Evolutionary conservation across 768 basidiomycete species (phyloP).

Genomic region (Lepiota brunneoincarnata): DNA sequence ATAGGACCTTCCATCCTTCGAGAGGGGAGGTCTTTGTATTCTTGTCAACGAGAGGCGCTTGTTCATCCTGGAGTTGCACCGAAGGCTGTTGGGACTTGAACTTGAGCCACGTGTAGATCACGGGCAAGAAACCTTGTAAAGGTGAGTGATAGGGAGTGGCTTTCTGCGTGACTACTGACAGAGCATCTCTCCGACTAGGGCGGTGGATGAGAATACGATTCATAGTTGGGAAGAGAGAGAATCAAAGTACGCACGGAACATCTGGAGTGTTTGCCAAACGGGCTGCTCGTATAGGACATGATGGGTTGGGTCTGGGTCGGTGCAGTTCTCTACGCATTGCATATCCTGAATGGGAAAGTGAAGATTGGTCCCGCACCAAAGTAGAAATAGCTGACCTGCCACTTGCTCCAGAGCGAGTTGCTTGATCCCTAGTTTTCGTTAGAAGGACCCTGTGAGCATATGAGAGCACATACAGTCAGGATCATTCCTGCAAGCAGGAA

Average conservation of each 20-base stretch:
- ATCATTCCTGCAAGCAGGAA: slow-evolving; percentile 92
- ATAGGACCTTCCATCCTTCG: slow-evolving; percentile 65
- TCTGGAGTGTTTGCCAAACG: slow-evolving; percentile 89
- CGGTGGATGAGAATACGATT: slow-evolving; percentile 29
- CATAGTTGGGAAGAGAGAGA: slow-evolving; percentile 18
- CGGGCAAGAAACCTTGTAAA: slow-evolving; percentile 75
- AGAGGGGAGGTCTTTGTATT: slow-evolving; percentile 38
- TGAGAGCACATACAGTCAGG: slow-evolving; percentile 56
- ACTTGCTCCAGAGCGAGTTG: slow-evolving; percentile 82
- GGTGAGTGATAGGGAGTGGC: slow-evolving; percentile 12
- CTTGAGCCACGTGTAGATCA: slow-evolving; percentile 67
- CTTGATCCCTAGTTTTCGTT: slow-evolving; percentile 58
- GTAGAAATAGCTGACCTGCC: slow-evolving; percentile 51
- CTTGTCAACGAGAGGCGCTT: slow-evolving; percentile 23
- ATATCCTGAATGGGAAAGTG: slow-evolving; percentile 60
- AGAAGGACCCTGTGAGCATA: not conserved
- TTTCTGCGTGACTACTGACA: slow-evolving; percentile 54
- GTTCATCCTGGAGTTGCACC: slow-evolving; percentile 55
- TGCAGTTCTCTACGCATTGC: slow-evolving; percentile 97
- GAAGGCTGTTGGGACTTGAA: slow-evolving; percentile 38
- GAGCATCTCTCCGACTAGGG: slow-evolving; percentile 87
- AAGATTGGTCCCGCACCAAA: slow-evolving; percentile 1
- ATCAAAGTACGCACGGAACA: slow-evolving; percentile 66
- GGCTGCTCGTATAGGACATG: slow-evolving; percentile 90
- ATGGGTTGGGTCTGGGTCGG: slow-evolving; percentile 52